Conservation (phyloP, 2,329 filamentous ascomycete genomes). For the Metarhizium guizhouense region DNA sequence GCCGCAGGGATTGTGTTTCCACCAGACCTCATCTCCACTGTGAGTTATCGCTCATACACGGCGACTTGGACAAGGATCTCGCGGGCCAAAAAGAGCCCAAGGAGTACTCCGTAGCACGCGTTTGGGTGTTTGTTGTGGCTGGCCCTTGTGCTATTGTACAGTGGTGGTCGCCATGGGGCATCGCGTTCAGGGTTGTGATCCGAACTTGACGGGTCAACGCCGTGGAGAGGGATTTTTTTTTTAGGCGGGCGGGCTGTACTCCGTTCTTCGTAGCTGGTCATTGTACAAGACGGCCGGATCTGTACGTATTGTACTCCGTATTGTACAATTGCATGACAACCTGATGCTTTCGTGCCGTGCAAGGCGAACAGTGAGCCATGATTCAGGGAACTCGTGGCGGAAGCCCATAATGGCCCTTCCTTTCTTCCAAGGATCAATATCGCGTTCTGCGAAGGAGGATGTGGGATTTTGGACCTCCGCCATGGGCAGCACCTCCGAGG, state of each 20-base stretch:
- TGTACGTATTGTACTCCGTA: not conserved
- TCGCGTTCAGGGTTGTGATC: not conserved
- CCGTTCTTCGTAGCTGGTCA: not conserved
- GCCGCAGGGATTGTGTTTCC: not conserved
- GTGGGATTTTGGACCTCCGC: no score
- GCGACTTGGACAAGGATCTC: slow-evolving; percentile 1
- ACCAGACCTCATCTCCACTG: slow-evolving; percentile 2
- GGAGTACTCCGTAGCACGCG: not conserved
- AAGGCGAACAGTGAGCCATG: not conserved
- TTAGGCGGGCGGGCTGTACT: not conserved
- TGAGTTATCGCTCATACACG: slow-evolving; percentile 4
- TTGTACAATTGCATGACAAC: no score
- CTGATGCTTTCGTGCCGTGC: not conserved
- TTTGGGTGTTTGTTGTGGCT: not conserved
- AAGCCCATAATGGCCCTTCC: no score
- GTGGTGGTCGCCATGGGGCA: not conserved
- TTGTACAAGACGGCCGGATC: no score
- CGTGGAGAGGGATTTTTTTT: no score
- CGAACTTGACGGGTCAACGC: no score
- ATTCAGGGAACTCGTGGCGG: no score
- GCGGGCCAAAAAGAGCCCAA: not conserved
- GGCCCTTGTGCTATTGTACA: not conserved
- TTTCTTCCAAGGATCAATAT: no score
- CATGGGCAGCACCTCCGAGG: no score
- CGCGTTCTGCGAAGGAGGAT: no score